These are phyloP conservation scores for Endocalyx cinctus DNA, from an alignment of 2,329 filamentous ascomycete genomes.

Conservation along the genomic window DNA sequence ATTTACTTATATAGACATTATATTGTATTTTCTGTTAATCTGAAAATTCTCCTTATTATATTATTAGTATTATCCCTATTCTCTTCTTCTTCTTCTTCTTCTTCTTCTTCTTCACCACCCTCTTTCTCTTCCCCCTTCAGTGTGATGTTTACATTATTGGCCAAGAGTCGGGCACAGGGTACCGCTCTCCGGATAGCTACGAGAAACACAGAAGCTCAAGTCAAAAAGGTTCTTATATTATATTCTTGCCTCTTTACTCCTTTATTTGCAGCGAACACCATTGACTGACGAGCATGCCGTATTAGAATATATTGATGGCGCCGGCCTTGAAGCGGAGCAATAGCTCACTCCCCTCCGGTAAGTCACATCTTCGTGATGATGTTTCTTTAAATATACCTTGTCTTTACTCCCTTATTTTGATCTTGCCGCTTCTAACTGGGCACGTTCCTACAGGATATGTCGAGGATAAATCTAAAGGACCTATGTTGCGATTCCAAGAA, in stretches of 20 bases:
- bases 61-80: no score
- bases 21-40: no score
- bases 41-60: no score
- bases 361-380: slow-evolving; percentile 12
- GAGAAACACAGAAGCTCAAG: slow-evolving; percentile 17
- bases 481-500: slow-evolving; percentile 80
- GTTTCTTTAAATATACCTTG: no score
- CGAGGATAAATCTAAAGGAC: slow-evolving; percentile 73
- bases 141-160: slow-evolving; percentile 29
- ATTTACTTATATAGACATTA: no score
- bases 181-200: slow-evolving; percentile 25
- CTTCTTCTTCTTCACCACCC: slow-evolving; percentile 7
- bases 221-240: no score
- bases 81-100: not conserved
- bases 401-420: no score
- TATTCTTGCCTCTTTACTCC: no score
- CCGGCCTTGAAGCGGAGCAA: slow-evolving; percentile 48
- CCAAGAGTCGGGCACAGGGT: slow-evolving; percentile 29
- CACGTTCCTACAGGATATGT: slow-evolving; percentile 58
- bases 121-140: slow-evolving; percentile 8
- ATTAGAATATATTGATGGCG: slow-evolving; percentile 51
- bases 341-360: slow-evolving; percentile 54
- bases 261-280: no score
- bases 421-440: slow-evolving; percentile 5
- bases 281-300: no score